A percentile compares a stretch with the other conserved stretches of the same genome.
Conservation (phyloP, 768 basidiomycete species). For the Termitomyces heimii region DNA sequence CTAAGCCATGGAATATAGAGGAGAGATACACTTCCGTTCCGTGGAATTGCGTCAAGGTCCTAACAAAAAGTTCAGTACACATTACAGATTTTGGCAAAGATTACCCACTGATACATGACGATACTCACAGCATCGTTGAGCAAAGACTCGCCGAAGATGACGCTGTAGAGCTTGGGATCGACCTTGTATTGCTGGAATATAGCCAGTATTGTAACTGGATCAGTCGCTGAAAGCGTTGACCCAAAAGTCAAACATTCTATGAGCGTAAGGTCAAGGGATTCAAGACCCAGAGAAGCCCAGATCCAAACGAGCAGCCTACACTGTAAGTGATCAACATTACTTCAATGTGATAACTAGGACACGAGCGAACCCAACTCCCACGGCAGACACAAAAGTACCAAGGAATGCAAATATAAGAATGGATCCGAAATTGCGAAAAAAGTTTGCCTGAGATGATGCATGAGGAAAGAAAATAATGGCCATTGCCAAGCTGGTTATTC, state of each 20-base stretch:
- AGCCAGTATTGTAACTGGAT: conserved; percentile 95
- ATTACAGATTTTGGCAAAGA: neutral
- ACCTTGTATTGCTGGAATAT: conserved; percentile 99
- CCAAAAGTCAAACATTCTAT: conserved; percentile 96
- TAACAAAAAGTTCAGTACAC: conserved; percentile 21
- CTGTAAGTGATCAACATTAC: conserved; percentile 41
- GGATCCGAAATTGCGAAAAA: conserved; percentile 97
- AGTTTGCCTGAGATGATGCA: conserved; percentile 71
- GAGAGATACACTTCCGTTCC: conserved; percentile 80
- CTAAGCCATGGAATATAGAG: conserved; percentile 93
- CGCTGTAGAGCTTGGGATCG: conserved; percentile 93
- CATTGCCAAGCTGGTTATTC: conserved; percentile 14
- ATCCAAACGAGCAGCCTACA: conserved; percentile 88
- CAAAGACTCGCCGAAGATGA: conserved; percentile 96
- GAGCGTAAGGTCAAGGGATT: conserved; percentile 78
- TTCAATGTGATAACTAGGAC: neutral
- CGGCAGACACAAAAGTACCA: conserved; percentile 94
- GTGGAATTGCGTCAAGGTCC: conserved; percentile 89
- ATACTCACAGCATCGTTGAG: conserved; percentile 99
- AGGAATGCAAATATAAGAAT: conserved; percentile 91
- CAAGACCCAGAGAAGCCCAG: conserved; percentile 89
- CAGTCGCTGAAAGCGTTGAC: conserved; percentile 94
- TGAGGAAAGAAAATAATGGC: conserved; percentile 3
- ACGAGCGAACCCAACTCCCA: conserved; percentile 87
- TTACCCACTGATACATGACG: conserved; percentile 98